These are phyloP conservation scores for Oryza nivara DNA, from an alignment of 176 grass and related monocot genomes.

Conservation along the genomic window DNA sequence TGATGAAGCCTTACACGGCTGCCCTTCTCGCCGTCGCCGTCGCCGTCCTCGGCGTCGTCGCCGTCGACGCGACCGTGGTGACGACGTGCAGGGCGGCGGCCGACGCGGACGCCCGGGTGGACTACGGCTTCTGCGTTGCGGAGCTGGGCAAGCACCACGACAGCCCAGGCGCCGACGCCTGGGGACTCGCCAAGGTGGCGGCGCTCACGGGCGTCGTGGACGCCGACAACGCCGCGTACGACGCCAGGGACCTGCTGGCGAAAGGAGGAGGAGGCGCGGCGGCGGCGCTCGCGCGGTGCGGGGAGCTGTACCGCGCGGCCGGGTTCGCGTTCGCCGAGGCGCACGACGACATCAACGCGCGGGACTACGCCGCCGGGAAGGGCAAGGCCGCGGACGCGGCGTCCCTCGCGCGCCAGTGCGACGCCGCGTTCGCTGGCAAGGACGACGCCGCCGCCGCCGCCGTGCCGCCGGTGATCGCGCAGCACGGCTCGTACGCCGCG, in stretches of 20 bases:
- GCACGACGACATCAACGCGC: constrained; percentile 44
- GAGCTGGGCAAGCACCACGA: constrained; percentile 51
- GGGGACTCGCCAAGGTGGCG: constrained; percentile 64
- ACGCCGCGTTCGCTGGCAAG: constrained; percentile 30
- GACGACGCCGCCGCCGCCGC: constrained; percentile 6
- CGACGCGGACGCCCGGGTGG: constrained; percentile 41
- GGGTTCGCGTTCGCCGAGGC: constrained; percentile 45
- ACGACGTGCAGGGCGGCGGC: constrained; percentile 55
- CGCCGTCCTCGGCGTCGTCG: background rate
- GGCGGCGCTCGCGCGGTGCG: constrained; percentile 35
- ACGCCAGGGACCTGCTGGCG: constrained; percentile 31
- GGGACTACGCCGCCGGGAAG: constrained; percentile 37
- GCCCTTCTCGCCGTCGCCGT: background rate
- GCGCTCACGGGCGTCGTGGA: constrained; percentile 38
- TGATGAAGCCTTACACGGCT: background rate
- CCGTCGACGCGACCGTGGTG: constrained; percentile 39
- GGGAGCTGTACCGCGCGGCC: constrained; percentile 23
- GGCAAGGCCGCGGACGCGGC: constrained; percentile 12
- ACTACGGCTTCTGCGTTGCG: constrained; percentile 56
- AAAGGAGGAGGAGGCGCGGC: background rate
- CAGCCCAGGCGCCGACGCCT: constrained; percentile 47
- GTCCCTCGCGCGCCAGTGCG: constrained; percentile 44
- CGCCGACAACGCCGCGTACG: constrained; percentile 15
- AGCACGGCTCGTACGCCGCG: constrained; percentile 24
- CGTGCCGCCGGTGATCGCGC: constrained; percentile 26